phyloP scores from a whole-genome alignment of 306 rosid genomes.

The Cucurbita moschata region DNA sequence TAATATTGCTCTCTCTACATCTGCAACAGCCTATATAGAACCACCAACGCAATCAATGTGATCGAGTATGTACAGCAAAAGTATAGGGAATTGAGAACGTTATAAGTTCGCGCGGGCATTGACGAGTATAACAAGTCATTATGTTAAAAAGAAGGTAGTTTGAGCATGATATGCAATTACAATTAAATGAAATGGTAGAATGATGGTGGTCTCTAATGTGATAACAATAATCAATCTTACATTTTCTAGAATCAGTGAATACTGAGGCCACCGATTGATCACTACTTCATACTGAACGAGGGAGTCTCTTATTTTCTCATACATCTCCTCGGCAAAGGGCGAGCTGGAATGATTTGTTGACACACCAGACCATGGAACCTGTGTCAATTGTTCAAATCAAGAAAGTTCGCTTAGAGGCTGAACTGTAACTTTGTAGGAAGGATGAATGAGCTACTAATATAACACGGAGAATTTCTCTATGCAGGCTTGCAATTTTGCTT shows the following conservation, averaged over 20 bases:
- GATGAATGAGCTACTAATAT: not conserved
- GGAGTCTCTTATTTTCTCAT: conserved; percentile 64
- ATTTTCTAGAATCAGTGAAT: conserved; percentile 70
- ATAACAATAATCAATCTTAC: conserved; percentile 29
- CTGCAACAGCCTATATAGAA: conserved; percentile 56
- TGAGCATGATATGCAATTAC: not conserved
- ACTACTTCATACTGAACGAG: conserved; percentile 69
- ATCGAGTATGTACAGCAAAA: not conserved
- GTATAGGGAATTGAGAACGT: not conserved
- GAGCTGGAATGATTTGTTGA: conserved; percentile 78
- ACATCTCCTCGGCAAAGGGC: conserved; percentile 88
- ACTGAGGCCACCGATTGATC: conserved; percentile 94
- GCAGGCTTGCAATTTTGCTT: not conserved
- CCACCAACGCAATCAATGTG: not conserved
- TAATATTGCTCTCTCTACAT: conserved; percentile 76
- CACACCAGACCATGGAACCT: conserved; percentile 98
- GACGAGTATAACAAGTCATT: not conserved
- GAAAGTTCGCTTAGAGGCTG: not conserved
- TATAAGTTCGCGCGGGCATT: not conserved
- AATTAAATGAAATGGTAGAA: too few relatives aligned
- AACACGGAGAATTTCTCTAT: not conserved
- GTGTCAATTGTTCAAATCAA: conserved; percentile 19
- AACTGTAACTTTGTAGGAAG: not conserved
- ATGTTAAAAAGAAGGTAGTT: not conserved
- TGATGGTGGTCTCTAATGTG: not conserved